Conservation (phyloP, 495 filamentous ascomycete genomes). For the Neurospora sp. region DNA sequence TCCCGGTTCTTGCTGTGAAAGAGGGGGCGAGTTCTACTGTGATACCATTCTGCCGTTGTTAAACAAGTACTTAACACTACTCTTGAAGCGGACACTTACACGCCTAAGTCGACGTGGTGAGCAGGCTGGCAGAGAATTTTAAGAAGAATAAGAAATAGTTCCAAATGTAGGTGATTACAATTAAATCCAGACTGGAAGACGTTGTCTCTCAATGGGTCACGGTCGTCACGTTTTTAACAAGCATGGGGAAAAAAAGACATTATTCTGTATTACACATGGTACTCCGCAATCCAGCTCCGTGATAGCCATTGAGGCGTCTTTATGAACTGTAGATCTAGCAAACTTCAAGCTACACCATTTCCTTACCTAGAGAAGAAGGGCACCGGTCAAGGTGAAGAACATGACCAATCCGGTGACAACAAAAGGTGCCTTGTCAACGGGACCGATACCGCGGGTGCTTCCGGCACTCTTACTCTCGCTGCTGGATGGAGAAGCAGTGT, state of each 20-base stretch:
- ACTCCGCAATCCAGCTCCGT: neutral
- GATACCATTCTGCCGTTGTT: neutral
- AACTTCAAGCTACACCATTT: neutral
- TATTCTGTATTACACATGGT: neutral
- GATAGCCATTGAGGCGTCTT: neutral
- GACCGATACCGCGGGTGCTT: slow-evolving; percentile 22
- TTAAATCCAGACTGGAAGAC: neutral
- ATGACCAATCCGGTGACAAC: slow-evolving; percentile 43
- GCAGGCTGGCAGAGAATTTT: neutral
- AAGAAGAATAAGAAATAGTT: neutral
- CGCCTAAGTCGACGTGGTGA: neutral
- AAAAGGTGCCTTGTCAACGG: slow-evolving; percentile 45
- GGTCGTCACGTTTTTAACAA: neutral
- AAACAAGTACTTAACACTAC: neutral
- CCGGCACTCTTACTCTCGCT: slow-evolving; percentile 26
- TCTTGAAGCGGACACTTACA: neutral
- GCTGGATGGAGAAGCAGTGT: slow-evolving; percentile 22
- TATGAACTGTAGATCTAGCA: neutral
- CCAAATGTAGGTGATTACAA: neutral
- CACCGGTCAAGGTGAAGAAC: slow-evolving; percentile 53
- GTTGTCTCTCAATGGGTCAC: neutral
- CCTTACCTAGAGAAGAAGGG: slow-evolving; percentile 44
- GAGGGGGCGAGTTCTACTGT: neutral
- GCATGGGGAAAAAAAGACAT: neutral
- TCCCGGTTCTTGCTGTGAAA: neutral